Percentiles rank a stretch among this genome's conserved stretches.
Evolutionary conservation across 768 basidiomycete genomes (phyloP).

Genomic region (Pleurotus platypus): DNA sequence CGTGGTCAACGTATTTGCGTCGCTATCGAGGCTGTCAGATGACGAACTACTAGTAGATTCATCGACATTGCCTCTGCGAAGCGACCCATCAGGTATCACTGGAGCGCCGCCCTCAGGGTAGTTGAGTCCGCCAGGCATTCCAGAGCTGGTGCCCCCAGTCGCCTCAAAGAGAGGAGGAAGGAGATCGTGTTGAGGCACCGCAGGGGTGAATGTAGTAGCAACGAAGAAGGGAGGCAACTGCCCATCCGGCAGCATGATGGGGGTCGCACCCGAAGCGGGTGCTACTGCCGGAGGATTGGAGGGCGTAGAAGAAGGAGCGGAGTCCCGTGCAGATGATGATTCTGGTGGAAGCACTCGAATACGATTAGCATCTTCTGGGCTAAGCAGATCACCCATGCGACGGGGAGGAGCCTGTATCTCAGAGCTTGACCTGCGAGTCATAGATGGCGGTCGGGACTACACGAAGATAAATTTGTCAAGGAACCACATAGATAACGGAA

Average conservation of each 20-base stretch:
- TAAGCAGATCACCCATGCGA: constrained; percentile 6
- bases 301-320: constrained; percentile 6
- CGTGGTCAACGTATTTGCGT: constrained; percentile 3
- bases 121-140: constrained; percentile 3
- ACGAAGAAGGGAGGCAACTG: constrained; percentile 9
- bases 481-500: constrained; percentile 1
- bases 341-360: constrained; percentile 6
- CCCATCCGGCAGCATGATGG: constrained; percentile 10
- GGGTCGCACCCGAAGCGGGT: not conserved
- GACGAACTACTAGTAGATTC: not conserved
- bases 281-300: constrained; percentile 6
- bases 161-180: not conserved
- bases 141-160: not conserved
- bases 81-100: constrained; percentile 8
- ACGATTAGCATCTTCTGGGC: constrained; percentile 11
- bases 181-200: not conserved
- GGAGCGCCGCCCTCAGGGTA: not conserved
- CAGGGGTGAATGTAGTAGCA: constrained; percentile 7
- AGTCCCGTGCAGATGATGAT: not conserved
- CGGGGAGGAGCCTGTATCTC: not conserved
- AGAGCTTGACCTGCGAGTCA: constrained; percentile 13
- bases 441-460: constrained; percentile 21
- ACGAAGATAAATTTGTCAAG: constrained; percentile 2
- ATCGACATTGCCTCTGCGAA: constrained; percentile 6
- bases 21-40: not conserved